Conservation (phyloP, 192 early-diverging fungal species). For the Coemansia guatemalensis region DNA sequence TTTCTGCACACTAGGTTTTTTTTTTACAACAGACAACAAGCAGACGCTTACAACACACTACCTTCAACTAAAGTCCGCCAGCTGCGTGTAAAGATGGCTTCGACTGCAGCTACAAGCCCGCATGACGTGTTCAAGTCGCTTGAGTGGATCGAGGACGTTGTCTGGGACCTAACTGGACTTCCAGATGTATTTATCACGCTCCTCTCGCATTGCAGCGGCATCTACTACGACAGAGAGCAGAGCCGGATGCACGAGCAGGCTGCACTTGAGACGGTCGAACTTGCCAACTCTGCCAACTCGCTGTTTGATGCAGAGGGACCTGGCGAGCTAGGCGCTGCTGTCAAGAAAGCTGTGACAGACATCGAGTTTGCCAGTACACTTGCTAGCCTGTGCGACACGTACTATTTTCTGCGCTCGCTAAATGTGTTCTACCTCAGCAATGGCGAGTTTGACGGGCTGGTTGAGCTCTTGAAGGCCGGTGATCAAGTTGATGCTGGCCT, state of each 20-base stretch:
- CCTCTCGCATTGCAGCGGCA: constrained; percentile 29
- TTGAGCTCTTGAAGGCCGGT: constrained; percentile 22
- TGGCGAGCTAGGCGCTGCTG: constrained; percentile 22
- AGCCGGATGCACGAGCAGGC: constrained; percentile 10
- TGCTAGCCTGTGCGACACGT: constrained; percentile 39
- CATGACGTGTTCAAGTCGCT: constrained; percentile 40
- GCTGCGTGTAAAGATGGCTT: constrained; percentile 10
- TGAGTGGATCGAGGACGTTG: constrained; percentile 33
- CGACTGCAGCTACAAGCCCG: constrained; percentile 13
- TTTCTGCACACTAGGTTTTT: too few relatives aligned
- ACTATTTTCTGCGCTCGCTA: constrained; percentile 46
- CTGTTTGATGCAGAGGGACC: constrained; percentile 30
- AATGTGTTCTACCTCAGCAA: constrained; percentile 23
- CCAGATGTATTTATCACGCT: constrained; percentile 41
- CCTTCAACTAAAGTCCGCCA: not conserved
- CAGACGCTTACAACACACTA: too few relatives aligned
- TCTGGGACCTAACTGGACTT: constrained; percentile 41
- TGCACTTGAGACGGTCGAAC: constrained; percentile 17
- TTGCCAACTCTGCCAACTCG: constrained; percentile 24
- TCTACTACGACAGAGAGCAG: constrained; percentile 21
- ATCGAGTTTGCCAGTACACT: constrained; percentile 16
- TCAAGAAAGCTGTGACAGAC: constrained; percentile 20
- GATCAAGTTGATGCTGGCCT: constrained; percentile 6
- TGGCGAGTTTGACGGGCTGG: constrained; percentile 27
- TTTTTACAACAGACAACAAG: too few relatives aligned